Evolutionary conservation across 352 stramenopile species (phyloP).

Genomic region (Peronospora destructor): DNA sequence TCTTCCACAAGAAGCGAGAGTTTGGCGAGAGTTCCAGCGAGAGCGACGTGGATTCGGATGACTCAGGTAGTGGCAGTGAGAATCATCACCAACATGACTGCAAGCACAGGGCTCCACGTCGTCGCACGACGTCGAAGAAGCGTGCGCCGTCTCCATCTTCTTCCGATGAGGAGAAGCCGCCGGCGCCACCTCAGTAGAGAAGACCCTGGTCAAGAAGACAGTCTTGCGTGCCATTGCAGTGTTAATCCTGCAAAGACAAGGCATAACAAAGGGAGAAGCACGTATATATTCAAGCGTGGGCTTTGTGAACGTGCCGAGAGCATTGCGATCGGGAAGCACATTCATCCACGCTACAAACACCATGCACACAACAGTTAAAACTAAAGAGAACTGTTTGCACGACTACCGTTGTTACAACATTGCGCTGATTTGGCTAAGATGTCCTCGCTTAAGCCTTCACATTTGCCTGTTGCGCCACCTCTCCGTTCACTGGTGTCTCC

Average conservation of each 20-base stretch:
- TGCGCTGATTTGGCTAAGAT: constrained; percentile 12
- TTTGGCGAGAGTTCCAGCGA: constrained; percentile 90
- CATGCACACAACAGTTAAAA: constrained; percentile 9
- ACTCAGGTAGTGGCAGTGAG: constrained; percentile 18
- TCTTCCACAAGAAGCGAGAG: constrained; percentile 90
- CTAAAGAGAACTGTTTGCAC: constrained; percentile 9
- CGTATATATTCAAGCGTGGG: constrained; percentile 21
- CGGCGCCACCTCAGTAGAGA: constrained; percentile 21
- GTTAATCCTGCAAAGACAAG: constrained; percentile 6
- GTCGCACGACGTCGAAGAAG: constrained; percentile 28
- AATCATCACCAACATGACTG: constrained; percentile 27
- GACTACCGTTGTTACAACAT: constrained; percentile 2
- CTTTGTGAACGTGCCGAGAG: constrained; percentile 10
- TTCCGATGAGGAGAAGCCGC: constrained; percentile 33
- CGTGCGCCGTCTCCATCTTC: constrained; percentile 26
- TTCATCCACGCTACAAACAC: constrained; percentile 8
- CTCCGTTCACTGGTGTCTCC: constrained; percentile 7
- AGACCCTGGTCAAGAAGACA: constrained; percentile 2
- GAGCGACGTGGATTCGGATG: constrained; percentile 75
- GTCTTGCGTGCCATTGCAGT: constrained; percentile 3
- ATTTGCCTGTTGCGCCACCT: constrained; percentile 6
- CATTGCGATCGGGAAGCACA: constrained; percentile 8
- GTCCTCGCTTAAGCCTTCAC: constrained; percentile 6
- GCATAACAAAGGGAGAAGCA: constrained; percentile 5
- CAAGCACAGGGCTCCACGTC: constrained; percentile 25